Evolutionary conservation across 306 rosid species (phyloP).

Genomic region (Rosa rugosa): DNA sequence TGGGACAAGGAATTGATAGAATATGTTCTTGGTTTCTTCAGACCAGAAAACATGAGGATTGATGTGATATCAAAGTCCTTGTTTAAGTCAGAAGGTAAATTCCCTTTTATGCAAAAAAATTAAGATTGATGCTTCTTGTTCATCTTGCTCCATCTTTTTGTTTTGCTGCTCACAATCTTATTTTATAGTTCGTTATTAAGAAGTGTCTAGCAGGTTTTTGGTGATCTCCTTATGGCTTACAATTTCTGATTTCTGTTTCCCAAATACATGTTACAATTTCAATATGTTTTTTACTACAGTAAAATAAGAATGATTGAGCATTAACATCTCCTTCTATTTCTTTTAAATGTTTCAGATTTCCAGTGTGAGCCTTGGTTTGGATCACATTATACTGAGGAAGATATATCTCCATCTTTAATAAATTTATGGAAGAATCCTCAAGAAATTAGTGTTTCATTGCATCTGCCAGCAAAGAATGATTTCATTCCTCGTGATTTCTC

Average conservation of each 20-base stretch:
- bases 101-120: neutral
- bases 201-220: neutral
- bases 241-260: neutral
- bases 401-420: slow-evolving; percentile 59
- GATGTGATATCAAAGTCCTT: slow-evolving; percentile 75
- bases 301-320: neutral
- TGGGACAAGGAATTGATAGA: slow-evolving; percentile 77
- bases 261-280: neutral
- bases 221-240: neutral
- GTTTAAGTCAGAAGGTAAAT: slow-evolving; percentile 53
- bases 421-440: slow-evolving; percentile 77
- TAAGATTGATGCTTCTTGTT: too few relatives aligned
- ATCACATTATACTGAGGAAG: slow-evolving; percentile 67
- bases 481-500: slow-evolving; percentile 92
- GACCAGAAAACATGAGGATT: slow-evolving; percentile 91
- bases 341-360: slow-evolving; percentile 47
- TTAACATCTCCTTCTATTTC: slow-evolving; percentile 6
- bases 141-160: too few relatives aligned
- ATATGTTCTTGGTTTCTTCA: slow-evolving; percentile 68
- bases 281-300: too few relatives aligned
- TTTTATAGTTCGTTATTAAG: too few relatives aligned
- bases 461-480: slow-evolving; percentile 85
- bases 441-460: slow-evolving; percentile 61
- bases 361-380: slow-evolving; percentile 90
- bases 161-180: too few relatives aligned